A percentile compares a stretch with the other conserved stretches of the same genome.
Evolutionary conservation across 345 rosid species (phyloP).

Genomic region (Moricandia arvensis): DNA sequence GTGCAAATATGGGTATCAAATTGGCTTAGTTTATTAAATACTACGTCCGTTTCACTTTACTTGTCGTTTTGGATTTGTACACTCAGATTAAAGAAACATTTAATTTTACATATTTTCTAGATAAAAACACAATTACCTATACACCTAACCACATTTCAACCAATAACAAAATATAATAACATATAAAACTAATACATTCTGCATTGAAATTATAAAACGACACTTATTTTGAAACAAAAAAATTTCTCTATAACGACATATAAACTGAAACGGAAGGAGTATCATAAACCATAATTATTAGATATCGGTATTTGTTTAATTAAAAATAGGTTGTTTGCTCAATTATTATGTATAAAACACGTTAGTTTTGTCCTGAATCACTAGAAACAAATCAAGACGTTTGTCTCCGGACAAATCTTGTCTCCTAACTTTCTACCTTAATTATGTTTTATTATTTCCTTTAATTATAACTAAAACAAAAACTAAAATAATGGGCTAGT

Average conservation of each 20-base stretch:
- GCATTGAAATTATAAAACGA: no score
- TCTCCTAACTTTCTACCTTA: not conserved
- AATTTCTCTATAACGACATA: no score
- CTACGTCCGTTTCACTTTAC: no score
- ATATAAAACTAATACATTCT: no score
- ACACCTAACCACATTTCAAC: no score
- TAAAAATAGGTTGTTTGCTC: not conserved
- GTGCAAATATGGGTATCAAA: slow-evolving; percentile 16
- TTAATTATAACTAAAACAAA: not conserved
- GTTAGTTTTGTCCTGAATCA: slow-evolving; percentile 17
- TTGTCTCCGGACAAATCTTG: slow-evolving; percentile 24
- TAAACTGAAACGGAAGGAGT: no score
- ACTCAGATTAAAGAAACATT: no score
- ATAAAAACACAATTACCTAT: no score
- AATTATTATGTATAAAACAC: slow-evolving; percentile 13
- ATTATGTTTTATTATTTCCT: not conserved
- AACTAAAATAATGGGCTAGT: not conserved
- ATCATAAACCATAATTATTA: not conserved
- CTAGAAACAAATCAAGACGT: slow-evolving; percentile 29
- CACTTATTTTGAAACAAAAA: no score
- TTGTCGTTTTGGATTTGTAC: no score
- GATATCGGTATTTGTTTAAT: not conserved
- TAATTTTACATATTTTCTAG: no score
- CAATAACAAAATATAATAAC: no score
- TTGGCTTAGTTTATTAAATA: not conserved